Evolutionary conservation across 2,329 filamentous ascomycete genomes (phyloP).

Genomic region (Laburnicola sp.): DNA sequence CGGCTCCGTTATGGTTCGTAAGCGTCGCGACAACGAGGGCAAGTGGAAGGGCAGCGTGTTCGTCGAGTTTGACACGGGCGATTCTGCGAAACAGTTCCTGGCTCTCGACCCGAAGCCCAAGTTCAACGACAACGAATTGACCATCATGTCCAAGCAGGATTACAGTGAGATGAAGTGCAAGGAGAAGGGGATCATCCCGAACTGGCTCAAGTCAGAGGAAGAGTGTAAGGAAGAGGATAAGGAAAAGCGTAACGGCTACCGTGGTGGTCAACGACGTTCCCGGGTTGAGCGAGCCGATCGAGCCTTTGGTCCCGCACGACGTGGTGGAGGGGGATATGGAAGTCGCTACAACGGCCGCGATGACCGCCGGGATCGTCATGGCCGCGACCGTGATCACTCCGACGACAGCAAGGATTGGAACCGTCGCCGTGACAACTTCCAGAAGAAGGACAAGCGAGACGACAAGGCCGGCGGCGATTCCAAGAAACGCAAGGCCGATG

Average conservation of each 20-base stretch:
- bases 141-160: constrained; percentile 83
- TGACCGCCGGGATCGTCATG: constrained; percentile 31
- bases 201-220: constrained; percentile 43
- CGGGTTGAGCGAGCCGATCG: constrained; percentile 34
- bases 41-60: constrained; percentile 96
- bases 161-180: constrained; percentile 65
- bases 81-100: constrained; percentile 79
- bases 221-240: constrained; percentile 4
- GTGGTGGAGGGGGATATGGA: constrained; percentile 33
- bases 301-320: no score
- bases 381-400: constrained; percentile 28
- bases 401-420: constrained; percentile 34
- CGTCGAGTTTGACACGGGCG: constrained; percentile 83
- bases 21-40: constrained; percentile 71
- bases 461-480: constrained; percentile 20
- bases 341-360: constrained; percentile 18
- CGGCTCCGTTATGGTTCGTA: constrained; percentile 78
- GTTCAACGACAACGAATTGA: constrained; percentile 78
- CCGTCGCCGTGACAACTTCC: constrained; percentile 39
- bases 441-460: constrained; percentile 31
- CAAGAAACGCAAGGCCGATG: constrained; percentile 42
- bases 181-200: constrained; percentile 51
- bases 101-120: constrained; percentile 76
- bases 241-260: not conserved
- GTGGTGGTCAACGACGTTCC: constrained; percentile 30